A percentile compares a stretch with the other conserved stretches of the same genome.
These are phyloP conservation scores for Grigorovia yakushimaensis DNA, from an alignment of 805 yeast genomes.

Conservation along the genomic window DNA sequence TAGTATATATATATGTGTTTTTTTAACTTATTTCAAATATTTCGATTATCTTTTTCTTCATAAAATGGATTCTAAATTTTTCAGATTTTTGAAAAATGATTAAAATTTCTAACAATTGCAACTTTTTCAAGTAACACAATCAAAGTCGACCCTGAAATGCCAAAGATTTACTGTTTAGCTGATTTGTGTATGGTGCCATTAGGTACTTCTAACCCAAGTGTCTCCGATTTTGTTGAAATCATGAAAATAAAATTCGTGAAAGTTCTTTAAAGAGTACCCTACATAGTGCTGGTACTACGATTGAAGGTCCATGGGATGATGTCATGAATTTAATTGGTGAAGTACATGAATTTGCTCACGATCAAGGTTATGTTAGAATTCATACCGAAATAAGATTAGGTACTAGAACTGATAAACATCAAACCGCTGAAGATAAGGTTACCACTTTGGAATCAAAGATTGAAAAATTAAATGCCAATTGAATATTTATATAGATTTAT, in stretches of 20 bases:
- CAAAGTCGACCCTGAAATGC: constrained; percentile 3
- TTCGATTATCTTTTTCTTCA: too few relatives aligned
- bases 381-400: constrained; percentile 86
- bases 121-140: neutral
- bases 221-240: constrained; percentile 68
- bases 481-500: neutral
- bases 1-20: too few relatives aligned
- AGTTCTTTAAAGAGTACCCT: constrained; percentile 57
- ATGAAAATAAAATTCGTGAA: constrained; percentile 50
- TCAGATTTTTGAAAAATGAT: neutral
- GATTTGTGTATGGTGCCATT: constrained; percentile 83
- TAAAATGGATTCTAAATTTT: neutral
- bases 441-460: constrained; percentile 51
- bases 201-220: constrained; percentile 71
- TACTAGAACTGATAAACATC: constrained; percentile 67
- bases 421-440: constrained; percentile 64
- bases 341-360: constrained; percentile 64
- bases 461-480: constrained; percentile 7
- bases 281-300: constrained; percentile 90
- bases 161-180: constrained; percentile 55
- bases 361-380: constrained; percentile 62
- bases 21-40: too few relatives aligned
- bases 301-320: constrained; percentile 87
- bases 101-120: neutral
- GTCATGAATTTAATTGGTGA: constrained; percentile 73